Base-by-base conservation (phyloP, 805 yeast species). In the Lipomyces yamanashiensis region DNA sequence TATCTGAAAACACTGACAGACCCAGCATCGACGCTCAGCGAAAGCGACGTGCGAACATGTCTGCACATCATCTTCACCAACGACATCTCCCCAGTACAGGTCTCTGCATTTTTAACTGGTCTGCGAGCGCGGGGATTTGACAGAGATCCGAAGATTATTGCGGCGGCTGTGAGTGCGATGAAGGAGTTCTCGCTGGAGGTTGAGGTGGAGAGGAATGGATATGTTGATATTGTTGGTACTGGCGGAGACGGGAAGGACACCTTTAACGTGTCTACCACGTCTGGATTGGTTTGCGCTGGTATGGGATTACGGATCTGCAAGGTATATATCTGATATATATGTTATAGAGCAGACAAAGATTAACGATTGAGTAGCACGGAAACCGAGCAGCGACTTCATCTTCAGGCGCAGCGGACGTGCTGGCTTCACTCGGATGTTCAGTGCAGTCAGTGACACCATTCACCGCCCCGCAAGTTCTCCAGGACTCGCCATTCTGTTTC, bases 211-310 rank as follows among this genome's bases (percentile, higher is more conserved):
- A 44, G 44, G 12, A 44, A 74, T 0, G 88, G 88, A 0, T 88
- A 83, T 69, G 81, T 88, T 6, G 99, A 95, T 75, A 90, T 95
- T 37, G 99, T 95, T 6, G 99, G 99, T 1, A 95, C 99, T 0
- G 99, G 99, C 34, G 99, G 99, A 15, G 99, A 95, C 74, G 97
- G 97, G 1, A 97, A 95, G 73, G 88, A 95, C 74, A 95, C 99
- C 0, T 95, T 95, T 79, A 95, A 95, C 71, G 99, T 95, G 1
- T 88, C 96, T 15, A 95, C 99, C 0, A 90, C 98, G 1, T 81
- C 97, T 1, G 98, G 98, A 0, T 91, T 95, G 54, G 92, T 95
- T 1, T 95, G 92, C 0, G 90, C 98, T 0, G 99, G 99, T 7
- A 88, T 91, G 80, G 83, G 84, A 5, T 59, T 93, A 48, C 83